A percentile compares a stretch with the other conserved stretches of the same genome.
phyloP scores from a whole-genome alignment of 352 stramenopile genomes.

The Phytophthora vignae region DNA sequence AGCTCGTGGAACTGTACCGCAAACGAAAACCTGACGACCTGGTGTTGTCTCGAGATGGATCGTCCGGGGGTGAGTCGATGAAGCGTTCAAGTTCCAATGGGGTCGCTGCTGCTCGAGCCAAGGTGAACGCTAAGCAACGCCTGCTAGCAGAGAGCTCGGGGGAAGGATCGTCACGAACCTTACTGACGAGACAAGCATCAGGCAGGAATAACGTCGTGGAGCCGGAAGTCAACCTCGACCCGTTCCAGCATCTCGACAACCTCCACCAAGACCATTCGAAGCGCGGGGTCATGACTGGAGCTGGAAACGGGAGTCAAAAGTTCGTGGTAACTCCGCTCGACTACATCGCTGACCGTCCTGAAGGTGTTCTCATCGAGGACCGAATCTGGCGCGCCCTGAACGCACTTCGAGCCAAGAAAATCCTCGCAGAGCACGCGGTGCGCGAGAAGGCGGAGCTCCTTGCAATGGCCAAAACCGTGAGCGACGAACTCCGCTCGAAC shows the following conservation, averaged over 20 bases:
- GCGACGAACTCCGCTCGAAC: slow-evolving; percentile 61
- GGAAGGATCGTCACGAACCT: slow-evolving; percentile 39
- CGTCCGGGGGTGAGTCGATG: slow-evolving; percentile 3
- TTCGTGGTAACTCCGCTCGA: slow-evolving; percentile 71
- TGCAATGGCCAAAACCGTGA: slow-evolving; percentile 49
- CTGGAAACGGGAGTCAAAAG: slow-evolving; percentile 11
- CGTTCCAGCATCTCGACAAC: slow-evolving; percentile 70
- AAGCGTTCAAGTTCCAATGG: slow-evolving; percentile 27
- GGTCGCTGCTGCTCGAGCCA: slow-evolving; percentile 22
- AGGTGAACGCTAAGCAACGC: slow-evolving; percentile 54
- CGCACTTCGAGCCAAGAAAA: slow-evolving; percentile 67
- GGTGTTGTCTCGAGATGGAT: slow-evolving; percentile 16
- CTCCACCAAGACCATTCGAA: slow-evolving; percentile 37
- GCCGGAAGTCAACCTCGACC: slow-evolving; percentile 66
- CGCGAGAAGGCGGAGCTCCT: slow-evolving; percentile 68
- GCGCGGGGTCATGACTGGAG: slow-evolving; percentile 8
- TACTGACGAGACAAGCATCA: slow-evolving; percentile 33
- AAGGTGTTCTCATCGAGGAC: slow-evolving; percentile 71
- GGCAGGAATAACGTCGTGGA: slow-evolving; percentile 37
- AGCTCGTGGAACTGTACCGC: slow-evolving; percentile 80
- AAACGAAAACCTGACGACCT: slow-evolving; percentile 73
- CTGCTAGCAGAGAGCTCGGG: slow-evolving; percentile 48
- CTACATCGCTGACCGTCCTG: slow-evolving; percentile 71
- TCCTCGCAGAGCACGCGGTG: slow-evolving; percentile 61
- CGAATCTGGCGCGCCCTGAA: slow-evolving; percentile 75